phyloP scores from a whole-genome alignment of 345 rosid species.

The Murraya koenigii region DNA sequence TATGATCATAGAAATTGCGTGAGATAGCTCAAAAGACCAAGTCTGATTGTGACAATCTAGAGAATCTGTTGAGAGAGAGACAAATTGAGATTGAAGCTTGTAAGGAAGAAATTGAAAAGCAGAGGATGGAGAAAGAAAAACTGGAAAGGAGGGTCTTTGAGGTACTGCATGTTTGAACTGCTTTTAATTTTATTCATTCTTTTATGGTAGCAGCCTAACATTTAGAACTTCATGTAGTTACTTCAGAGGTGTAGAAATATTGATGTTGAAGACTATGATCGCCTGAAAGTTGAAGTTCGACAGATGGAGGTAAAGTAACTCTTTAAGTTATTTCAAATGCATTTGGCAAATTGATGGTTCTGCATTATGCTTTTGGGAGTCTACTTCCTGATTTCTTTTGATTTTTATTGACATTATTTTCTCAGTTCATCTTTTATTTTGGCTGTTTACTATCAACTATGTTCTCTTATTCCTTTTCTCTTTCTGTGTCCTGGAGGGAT shows the following conservation, averaged over 20 bases:
- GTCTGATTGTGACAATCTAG: constrained; percentile 49
- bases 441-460: background rate
- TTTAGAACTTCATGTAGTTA: constrained; percentile 42
- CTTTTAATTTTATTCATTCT: constrained; percentile 8
- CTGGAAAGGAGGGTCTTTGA: constrained; percentile 70
- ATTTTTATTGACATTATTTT: background rate
- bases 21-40: constrained; percentile 64
- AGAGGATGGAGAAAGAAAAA: constrained; percentile 51
- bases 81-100: constrained; percentile 66
- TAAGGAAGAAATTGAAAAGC: constrained; percentile 69
- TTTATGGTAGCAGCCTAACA: constrained; percentile 18
- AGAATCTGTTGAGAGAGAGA: constrained; percentile 51
- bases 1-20: constrained; percentile 61
- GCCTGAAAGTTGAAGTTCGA: constrained; percentile 60
- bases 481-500: background rate
- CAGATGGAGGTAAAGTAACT: constrained; percentile 55
- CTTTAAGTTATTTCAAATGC: background rate
- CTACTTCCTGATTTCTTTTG: background rate
- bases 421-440: background rate
- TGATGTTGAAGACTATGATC: constrained; percentile 71
- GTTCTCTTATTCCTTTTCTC: background rate
- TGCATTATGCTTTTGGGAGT: background rate
- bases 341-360: background rate
- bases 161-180: constrained; percentile 38
- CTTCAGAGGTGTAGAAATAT: constrained; percentile 63